Evolutionary conservation across 768 basidiomycete genomes (phyloP).

Genomic region (Mycena kentingensis): DNA sequence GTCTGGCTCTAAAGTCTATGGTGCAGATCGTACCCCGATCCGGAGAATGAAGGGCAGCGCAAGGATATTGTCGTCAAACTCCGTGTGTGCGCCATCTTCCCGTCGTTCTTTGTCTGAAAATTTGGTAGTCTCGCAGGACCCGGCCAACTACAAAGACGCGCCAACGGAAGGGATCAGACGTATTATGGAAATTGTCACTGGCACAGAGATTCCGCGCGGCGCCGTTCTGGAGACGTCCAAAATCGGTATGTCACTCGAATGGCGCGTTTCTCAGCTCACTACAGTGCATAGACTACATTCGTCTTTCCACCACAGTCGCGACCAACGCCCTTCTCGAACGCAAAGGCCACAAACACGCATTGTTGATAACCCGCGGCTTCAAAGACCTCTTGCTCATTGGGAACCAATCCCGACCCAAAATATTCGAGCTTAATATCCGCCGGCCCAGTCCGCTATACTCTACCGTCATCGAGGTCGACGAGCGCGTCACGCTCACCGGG

Average conservation of each 20-base stretch:
- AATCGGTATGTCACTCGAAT: conserved; percentile 57
- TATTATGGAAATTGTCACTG: conserved; percentile 76
- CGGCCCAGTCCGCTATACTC: conserved; percentile 77
- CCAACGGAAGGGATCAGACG: conserved; percentile 93
- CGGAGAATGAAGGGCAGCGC: conserved; percentile 56
- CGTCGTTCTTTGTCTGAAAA: background rate
- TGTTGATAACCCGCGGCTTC: conserved; percentile 91
- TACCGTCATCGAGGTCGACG: conserved; percentile 74
- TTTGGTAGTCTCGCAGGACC: conserved; percentile 80
- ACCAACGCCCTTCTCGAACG: conserved; percentile 95
- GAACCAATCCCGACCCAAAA: conserved; percentile 91
- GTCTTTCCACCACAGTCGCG: conserved; percentile 91
- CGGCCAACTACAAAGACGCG: conserved; percentile 85
- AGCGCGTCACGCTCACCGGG: conserved; percentile 92
- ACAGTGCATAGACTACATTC: conserved; percentile 71
- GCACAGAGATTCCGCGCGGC: conserved; percentile 67
- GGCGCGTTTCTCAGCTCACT: background rate
- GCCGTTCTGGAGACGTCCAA: conserved; percentile 71
- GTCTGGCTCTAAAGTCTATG: conserved; percentile 2
- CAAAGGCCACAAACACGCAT: conserved; percentile 88
- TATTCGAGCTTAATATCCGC: conserved; percentile 92
- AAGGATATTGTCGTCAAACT: conserved; percentile 92
- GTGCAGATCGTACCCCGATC: conserved; percentile 72
- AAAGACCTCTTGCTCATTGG: conserved; percentile 90
- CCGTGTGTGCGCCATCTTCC: conserved; percentile 44